Evolutionary conservation across 2,329 filamentous ascomycete genomes (phyloP).

Genomic region (Sodiomyces alkalinus): DNA sequence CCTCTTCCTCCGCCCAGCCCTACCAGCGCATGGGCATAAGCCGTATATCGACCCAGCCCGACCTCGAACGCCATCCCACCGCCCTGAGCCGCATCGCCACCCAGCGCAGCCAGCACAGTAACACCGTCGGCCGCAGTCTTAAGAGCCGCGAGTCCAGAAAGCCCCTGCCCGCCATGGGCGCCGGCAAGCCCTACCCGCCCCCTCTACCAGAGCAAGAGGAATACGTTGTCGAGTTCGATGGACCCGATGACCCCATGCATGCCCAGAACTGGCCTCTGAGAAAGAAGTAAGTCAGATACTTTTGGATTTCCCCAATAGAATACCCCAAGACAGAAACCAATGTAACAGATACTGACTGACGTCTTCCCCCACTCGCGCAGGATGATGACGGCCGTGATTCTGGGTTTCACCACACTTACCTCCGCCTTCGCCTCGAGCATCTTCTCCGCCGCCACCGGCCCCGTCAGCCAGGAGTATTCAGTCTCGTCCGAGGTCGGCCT

Average conservation of each 20-base stretch:
- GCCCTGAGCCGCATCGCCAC: conserved; percentile 59
- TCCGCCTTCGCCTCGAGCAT: conserved; percentile 61
- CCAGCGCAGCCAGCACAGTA: conserved; percentile 52
- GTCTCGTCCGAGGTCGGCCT: conserved; percentile 48
- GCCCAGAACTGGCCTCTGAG: conserved; percentile 73
- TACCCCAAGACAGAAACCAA: too few relatives aligned
- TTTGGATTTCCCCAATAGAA: not conserved
- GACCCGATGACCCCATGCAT: conserved; percentile 67
- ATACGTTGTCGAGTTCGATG: conserved; percentile 77
- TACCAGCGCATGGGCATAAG: conserved; percentile 33
- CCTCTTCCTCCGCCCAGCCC: conserved; percentile 17
- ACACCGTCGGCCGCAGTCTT: conserved; percentile 47
- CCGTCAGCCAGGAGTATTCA: conserved; percentile 40
- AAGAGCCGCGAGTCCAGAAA: conserved; percentile 34
- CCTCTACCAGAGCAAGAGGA: conserved; percentile 54
- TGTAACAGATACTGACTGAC: too few relatives aligned
- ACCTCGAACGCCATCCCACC: conserved; percentile 55
- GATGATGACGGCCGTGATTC: conserved; percentile 47
- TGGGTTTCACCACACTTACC: conserved; percentile 59
- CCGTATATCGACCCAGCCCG: conserved; percentile 46
- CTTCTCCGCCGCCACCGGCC: conserved; percentile 50
- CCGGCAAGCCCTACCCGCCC: conserved; percentile 61
- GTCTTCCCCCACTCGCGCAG: too few relatives aligned
- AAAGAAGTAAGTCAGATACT: conserved; percentile 49
- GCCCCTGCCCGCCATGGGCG: conserved; percentile 55